Evolutionary conservation across 176 grass and related monocot genomes (phyloP).

Genomic region (Dactylis glomerata): DNA sequence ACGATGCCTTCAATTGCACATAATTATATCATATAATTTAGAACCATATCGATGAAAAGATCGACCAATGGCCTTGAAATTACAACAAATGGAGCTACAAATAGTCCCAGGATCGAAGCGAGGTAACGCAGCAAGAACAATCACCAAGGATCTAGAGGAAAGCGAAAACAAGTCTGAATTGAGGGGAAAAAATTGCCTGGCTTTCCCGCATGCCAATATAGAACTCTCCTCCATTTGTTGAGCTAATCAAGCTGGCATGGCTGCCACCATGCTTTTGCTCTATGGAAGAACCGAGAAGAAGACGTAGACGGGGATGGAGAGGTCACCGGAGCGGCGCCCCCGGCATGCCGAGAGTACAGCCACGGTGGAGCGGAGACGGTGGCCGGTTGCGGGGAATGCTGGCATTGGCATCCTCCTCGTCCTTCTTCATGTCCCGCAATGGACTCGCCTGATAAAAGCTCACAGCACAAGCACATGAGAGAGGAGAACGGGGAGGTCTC

Average conservation of each 20-base stretch:
- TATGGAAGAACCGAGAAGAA: slow-evolving; percentile 33
- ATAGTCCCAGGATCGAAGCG: slow-evolving; percentile 19
- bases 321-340: slow-evolving; percentile 35
- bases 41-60: slow-evolving; percentile 16
- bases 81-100: slow-evolving; percentile 28
- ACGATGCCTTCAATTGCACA: slow-evolving; percentile 22
- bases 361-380: slow-evolving; percentile 3
- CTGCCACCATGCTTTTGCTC: slow-evolving; percentile 33
- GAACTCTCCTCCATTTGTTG: slow-evolving; percentile 41
- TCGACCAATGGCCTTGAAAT: slow-evolving; percentile 11
- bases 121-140: slow-evolving; percentile 16
- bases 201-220: slow-evolving; percentile 61
- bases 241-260: slow-evolving; percentile 24
- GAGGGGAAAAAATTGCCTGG: slow-evolving; percentile 63
- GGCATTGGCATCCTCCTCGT: slow-evolving; percentile 40
- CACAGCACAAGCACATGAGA: slow-evolving; percentile 17
- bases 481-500: slow-evolving; percentile 14
- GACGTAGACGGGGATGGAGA: background rate
- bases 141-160: slow-evolving; percentile 24
- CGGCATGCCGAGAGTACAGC: background rate
- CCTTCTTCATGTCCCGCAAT: slow-evolving; percentile 26
- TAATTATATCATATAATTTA: background rate
- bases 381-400: slow-evolving; percentile 10
- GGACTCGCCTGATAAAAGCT: slow-evolving; percentile 4
- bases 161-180: slow-evolving; percentile 39